phyloP scores from a whole-genome alignment of 768 basidiomycete genomes.

The Pluteus cervinus region DNA sequence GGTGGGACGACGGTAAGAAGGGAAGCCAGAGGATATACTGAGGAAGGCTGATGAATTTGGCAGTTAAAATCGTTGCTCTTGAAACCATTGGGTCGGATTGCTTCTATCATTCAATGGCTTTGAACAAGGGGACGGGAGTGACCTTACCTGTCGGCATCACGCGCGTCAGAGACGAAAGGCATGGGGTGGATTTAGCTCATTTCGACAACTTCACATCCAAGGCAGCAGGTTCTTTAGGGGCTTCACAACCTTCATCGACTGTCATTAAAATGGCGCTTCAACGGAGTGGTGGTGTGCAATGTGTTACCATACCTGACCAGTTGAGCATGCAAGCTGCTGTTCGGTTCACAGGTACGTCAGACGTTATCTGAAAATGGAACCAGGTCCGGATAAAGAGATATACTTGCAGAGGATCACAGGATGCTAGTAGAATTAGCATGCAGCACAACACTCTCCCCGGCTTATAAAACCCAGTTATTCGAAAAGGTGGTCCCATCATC shows the following conservation, averaged over 20 bases:
- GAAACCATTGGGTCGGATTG: slow-evolving; percentile 72
- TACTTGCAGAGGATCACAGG: slow-evolving; percentile 72
- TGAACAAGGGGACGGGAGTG: slow-evolving; percentile 38
- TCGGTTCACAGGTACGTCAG: slow-evolving; percentile 50
- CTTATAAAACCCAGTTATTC: slow-evolving; percentile 55
- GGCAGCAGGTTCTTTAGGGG: slow-evolving; percentile 67
- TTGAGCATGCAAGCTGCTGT: slow-evolving; percentile 57
- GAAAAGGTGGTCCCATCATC: slow-evolving; percentile 38
- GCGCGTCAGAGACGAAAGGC: slow-evolving; percentile 29
- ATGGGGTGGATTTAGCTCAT: slow-evolving; percentile 50
- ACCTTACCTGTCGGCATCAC: slow-evolving; percentile 35
- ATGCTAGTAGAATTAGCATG: slow-evolving; percentile 71
- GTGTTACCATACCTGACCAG: slow-evolving; percentile 61
- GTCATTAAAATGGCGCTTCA: slow-evolving; percentile 64
- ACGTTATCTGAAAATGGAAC: neutral
- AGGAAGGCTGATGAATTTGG: slow-evolving; percentile 1
- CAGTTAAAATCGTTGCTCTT: slow-evolving; percentile 59
- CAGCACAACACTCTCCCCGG: slow-evolving; percentile 61
- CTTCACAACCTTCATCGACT: slow-evolving; percentile 54
- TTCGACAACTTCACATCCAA: slow-evolving; percentile 52
- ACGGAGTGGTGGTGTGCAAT: slow-evolving; percentile 48
- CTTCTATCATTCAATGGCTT: slow-evolving; percentile 64
- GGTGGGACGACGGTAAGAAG: slow-evolving; percentile 64
- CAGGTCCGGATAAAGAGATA: slow-evolving; percentile 6
- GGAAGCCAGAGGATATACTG: slow-evolving; percentile 1